Evolutionary conservation across 805 yeast species (phyloP), one percentile per base, ranked within the genome.

Genomic region (Komagataella kurtzmanii): DNA sequence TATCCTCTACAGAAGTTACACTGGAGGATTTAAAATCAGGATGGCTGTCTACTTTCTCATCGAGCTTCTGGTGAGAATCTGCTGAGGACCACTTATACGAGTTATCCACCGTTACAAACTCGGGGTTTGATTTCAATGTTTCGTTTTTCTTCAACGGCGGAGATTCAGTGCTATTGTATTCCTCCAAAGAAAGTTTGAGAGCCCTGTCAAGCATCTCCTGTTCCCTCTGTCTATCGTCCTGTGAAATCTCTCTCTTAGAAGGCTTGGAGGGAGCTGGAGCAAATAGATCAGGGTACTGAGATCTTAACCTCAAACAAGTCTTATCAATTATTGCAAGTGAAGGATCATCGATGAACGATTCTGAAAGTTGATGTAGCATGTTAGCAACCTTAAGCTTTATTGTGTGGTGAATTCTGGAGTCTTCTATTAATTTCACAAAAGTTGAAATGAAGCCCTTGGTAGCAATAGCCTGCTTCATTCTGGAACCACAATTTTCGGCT

Each of bases 201-300:
- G 86, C 96, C 55, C 82, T 75, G 58, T 81, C 83, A 48, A 91
- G 68, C 56, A 88, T 95, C 50, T 81, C 85, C 49, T 93, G 96
- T 56, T 91, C 97, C 21, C 72, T 68, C 45, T 59, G 58, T 53
- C 71, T 69, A 48, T 76, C 81, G n/a, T 60, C 62, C 3, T 66
- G 65, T 4, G 75, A 68, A 57, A 77, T 65, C 48, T 71, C 68
- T 44, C 71, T 70, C 58, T 82, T 83, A 45, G 69, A 77, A 6
- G 90, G 90, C 56, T 78, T 79, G 44, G 63, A 70, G 0, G 89
- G 88, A 24, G 23, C 47, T 12, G 44, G 10, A 10, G 45, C 45
- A 17, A 47, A 61, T 46, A 65, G 52, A 48, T 62, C 58, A 3
- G 82, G 75, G 55, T 68, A 71, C 54, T 74, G 57, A 50, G 56